Base-by-base conservation (phyloP, 176 grass and related monocot species). In the Aegilops longissima region DNA sequence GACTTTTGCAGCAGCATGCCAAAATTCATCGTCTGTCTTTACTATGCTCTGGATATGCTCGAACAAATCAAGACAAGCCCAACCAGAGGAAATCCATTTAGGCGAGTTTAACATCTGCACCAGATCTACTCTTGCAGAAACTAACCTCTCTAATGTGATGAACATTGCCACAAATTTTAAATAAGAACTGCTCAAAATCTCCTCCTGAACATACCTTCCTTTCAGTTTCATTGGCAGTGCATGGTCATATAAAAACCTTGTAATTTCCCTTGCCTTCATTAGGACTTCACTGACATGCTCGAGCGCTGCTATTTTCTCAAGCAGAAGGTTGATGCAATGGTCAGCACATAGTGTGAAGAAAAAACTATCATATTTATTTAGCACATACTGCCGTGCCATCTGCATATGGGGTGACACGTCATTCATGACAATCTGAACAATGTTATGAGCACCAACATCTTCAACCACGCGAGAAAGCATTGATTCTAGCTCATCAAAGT, bases 241-340 rank as follows among this genome's bases (percentile, higher is more conserved):
- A 88, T 82, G 49, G 76, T 92, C 82, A 84, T 96, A 92, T 52
- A 98, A 85, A 79, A 96, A 94, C 65, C 87, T 75, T 42, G 90
- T 90, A 63, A 98, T 86, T 34, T 82, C 39, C 71, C 80, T 93
- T 70, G 96, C 96, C 82, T 86, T 82, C 31, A 12, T 29, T 63
- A 98, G 87, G 16, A 96, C 84, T 39, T 70, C 54, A 10, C 63
- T 92, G 47, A 96, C 87, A 80, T 81, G 67, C 70, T 89, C 72
- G 83, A 92, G 66, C 70, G 62, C 24, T 72, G 88, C 84, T 88
- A 98, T 94, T 11, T 90, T 92, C 59, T 92, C 74, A 35, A 98
- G 91, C 27, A 96, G 82, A 76, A 91, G 47, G 79, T 98, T 84
- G 51, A 98, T 91, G 85, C 96, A 95, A 81, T 94, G 78, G 40